Evolutionary conservation across 2,329 filamentous ascomycete species (phyloP), one percentile per base, ranked within the genome.

Genomic region (Talaromyces sp.): DNA sequence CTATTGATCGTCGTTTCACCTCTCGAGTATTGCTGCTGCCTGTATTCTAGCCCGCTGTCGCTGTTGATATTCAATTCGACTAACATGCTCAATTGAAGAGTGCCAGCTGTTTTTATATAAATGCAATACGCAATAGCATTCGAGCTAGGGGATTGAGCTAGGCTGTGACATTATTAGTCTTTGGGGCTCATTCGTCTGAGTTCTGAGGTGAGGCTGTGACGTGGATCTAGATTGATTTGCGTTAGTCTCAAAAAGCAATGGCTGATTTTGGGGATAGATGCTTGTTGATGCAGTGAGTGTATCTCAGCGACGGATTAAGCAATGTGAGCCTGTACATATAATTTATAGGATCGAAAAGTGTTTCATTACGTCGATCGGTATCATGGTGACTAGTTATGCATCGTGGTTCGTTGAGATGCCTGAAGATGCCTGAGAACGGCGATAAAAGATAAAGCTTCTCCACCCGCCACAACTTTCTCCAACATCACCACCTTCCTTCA

Each of bases 401-500:
- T 33, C 25, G 25, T 10, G 19, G 27, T 52, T 33, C 25, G 25
- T 19, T 3, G 3, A 33, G 45, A 52, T 22, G 19, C n/a, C 43
- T 22, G 43, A 47, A 6, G 5, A 19, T 31, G 47, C 47, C 47
- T 31, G 25, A 50, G 13, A 50, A 50, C 17, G 25, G 6, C 27
- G 49, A 52, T 52, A 10, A 52, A 52, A 52, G 49, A 52, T 52
- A 52, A 52, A 52, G 49, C 49, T 52, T 31, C 49, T 52, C 49
- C 49, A 19, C 25, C 27, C 27, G 49, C 27, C 27, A 52, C 49
- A 33, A 52, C 49, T 33, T 52, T 33, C 49, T 33, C 33, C 49
- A n/a, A 25, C 47, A 50, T n/a, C 15, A 41, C 39, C 41, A 45
- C 9, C 22, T 22, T 22, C 22, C 22, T 22, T 22, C n/a, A 47